Conservation (phyloP, 768 basidiomycete species). For the Amanita pallidorosea region DNA sequence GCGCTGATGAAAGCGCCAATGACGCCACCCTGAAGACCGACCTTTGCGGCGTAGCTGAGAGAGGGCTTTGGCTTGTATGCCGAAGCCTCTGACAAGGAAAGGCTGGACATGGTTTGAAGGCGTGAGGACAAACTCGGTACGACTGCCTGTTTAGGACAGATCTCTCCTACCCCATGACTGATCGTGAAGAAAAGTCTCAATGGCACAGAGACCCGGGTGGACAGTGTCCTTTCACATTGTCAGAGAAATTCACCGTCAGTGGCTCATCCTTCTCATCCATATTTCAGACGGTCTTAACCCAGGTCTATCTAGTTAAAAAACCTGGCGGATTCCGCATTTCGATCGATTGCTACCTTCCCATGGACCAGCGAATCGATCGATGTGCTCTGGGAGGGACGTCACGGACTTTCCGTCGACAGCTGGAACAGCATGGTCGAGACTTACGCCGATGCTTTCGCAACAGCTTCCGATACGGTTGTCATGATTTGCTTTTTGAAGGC, state of each 20-base stretch:
- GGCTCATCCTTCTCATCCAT: slow-evolving; percentile 2
- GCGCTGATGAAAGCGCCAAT: slow-evolving; percentile 61
- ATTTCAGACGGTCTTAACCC: background rate
- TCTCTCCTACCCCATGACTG: background rate
- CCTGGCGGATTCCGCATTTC: slow-evolving; percentile 20
- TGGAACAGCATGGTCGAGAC: slow-evolving; percentile 38
- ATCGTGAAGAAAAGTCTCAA: slow-evolving; percentile 5
- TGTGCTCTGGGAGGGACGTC: slow-evolving; percentile 25
- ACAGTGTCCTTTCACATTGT: slow-evolving; percentile 30
- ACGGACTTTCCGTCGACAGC: slow-evolving; percentile 13
- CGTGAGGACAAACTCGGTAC: slow-evolving; percentile 11
- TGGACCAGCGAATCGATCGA: slow-evolving; percentile 28
- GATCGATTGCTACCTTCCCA: slow-evolving; percentile 37
- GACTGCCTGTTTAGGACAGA: slow-evolving; percentile 20
- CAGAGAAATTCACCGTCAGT: slow-evolving; percentile 35
- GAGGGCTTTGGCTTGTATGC: slow-evolving; percentile 40
- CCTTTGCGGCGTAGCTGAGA: slow-evolving; percentile 41
- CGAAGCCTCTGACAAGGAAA: slow-evolving; percentile 14
- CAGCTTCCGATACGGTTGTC: slow-evolving; percentile 26
- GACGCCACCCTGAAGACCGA: slow-evolving; percentile 53
- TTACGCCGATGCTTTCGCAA: slow-evolving; percentile 42
- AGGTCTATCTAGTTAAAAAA: slow-evolving; percentile 16
- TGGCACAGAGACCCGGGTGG: slow-evolving; percentile 27
- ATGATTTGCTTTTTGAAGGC: slow-evolving; percentile 26
- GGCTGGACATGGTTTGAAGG: slow-evolving; percentile 23